Percentiles rank a stretch among this genome's conserved stretches.
phyloP scores from a whole-genome alignment of 371 early-diverging fungal species.

The Mucor plumbeus region DNA sequence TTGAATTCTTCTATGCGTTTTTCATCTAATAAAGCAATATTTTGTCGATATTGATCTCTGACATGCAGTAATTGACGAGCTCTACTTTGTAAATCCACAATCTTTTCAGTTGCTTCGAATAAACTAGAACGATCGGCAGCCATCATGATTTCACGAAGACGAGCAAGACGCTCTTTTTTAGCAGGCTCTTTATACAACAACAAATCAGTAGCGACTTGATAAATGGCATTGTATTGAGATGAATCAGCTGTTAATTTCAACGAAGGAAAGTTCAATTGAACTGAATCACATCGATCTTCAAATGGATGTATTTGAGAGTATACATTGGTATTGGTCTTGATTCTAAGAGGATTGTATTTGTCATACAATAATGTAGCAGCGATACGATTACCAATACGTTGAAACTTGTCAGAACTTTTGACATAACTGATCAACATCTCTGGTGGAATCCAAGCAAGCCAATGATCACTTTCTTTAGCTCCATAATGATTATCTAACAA shows the following conservation, averaged over 20 bases:
- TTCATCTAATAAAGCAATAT: conserved; percentile 38
- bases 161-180: conserved; percentile 67
- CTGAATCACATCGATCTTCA: conserved; percentile 53
- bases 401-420: conserved; percentile 52
- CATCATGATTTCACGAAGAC: conserved; percentile 73
- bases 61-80: conserved; percentile 50
- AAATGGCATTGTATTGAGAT: conserved; percentile 63
- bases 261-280: conserved; percentile 65
- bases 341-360: conserved; percentile 70
- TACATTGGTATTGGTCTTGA: conserved; percentile 31
- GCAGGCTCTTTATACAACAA: conserved; percentile 73
- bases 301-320: conserved; percentile 23
- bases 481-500: conserved; percentile 52
- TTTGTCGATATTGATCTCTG: conserved; percentile 63
- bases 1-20: conserved; percentile 23
- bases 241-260: conserved; percentile 68
- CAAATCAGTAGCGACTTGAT: conserved; percentile 69
- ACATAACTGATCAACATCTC: conserved; percentile 65
- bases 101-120: conserved; percentile 58
- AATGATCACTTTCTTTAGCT: conserved; percentile 52
- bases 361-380: conserved; percentile 71
- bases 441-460: conserved; percentile 87
- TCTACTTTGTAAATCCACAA: conserved; percentile 59
- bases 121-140: conserved; percentile 69
- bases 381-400: conserved; percentile 68